Evolutionary conservation across 1,139 yeast species (phyloP), one percentile per base, ranked within the genome.

Genomic region (Yamadazyma trypodendri): DNA sequence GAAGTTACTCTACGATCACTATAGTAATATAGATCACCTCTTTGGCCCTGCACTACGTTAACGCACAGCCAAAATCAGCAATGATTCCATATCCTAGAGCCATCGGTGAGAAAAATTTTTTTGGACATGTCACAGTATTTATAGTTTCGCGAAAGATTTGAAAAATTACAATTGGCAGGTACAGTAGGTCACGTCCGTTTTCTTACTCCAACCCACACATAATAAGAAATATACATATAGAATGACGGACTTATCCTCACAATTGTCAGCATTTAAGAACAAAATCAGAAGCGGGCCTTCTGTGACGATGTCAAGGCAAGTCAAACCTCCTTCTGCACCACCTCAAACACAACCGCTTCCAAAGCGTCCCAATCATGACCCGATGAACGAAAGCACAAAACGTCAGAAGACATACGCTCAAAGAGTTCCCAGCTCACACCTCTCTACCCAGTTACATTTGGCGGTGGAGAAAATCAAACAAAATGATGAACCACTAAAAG

Each of bases 391-490:
- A 37, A 65, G 65, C 12, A 52, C 61, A 29, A 71, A 71, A 42
- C 55, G 70, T 32, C 75, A 66, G 34, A 67, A 60, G 42, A 36
- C 37, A 5, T 47, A 45, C 28, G 43, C 48, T 41, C 58, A 52
- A 3, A 64, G 58, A 34, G 55, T 67, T 45, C 61, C 71, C 5
- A 75, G 76, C 1, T 73, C 84, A 10, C 95, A 85, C 56, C 75
- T 83, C 44, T 82, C 90, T 8, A 87, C 96, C 0, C 88, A 85
- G 58, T 66, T 88, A 42, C 81, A 84, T 45, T 77, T 87, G 55
- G 97, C 97, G 1, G 94, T 92, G 13, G 97, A 90, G 55, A 86
- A 81, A 56, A 81, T 92, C 44, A 79, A 76, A 55, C 71, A 70
- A 44, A 77, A 79, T 44, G 95, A 84, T 47, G 63, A 72, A 21